phyloP scores from a whole-genome alignment of 2,329 filamentous ascomycete genomes.

The Fusarium sp. region DNA sequence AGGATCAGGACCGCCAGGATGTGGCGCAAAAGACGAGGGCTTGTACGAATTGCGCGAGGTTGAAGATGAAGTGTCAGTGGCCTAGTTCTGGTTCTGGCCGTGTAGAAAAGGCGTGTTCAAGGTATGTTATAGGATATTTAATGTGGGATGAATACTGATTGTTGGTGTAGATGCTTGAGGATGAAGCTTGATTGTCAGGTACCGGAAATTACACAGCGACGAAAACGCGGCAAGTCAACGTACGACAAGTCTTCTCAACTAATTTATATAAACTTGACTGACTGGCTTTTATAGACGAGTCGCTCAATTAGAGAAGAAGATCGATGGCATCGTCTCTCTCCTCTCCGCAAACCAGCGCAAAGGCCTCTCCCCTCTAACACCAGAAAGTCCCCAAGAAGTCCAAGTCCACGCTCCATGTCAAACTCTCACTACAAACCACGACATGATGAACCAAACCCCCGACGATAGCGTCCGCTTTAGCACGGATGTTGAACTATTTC shows the following conservation, averaged over 20 bases:
- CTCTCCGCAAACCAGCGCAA: slow-evolving; percentile 46
- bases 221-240: slow-evolving; percentile 51
- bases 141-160: background rate
- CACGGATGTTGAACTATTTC: slow-evolving; percentile 43
- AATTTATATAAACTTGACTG: background rate
- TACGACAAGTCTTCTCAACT: background rate
- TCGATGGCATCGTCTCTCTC: slow-evolving; percentile 52
- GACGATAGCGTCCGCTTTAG: background rate
- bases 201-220: slow-evolving; percentile 46
- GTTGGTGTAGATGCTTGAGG: slow-evolving; percentile 44
- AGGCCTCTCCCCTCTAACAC: slow-evolving; percentile 34
- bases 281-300: slow-evolving; percentile 44
- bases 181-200: slow-evolving; percentile 48
- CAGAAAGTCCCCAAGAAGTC: slow-evolving; percentile 35
- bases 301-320: slow-evolving; percentile 51
- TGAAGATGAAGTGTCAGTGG: slow-evolving; percentile 52
- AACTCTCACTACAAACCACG: background rate
- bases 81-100: slow-evolving; percentile 33
- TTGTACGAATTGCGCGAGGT: slow-evolving; percentile 46
- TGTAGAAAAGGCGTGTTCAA: slow-evolving; percentile 38
- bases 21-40: slow-evolving; percentile 42
- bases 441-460: background rate
- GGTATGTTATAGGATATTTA: slow-evolving; percentile 17
- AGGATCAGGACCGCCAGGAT: slow-evolving; percentile 1
- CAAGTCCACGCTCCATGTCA: background rate